Base-by-base conservation (phyloP, 176 grass and related monocot species). In the Pontederia paniculata region DNA sequence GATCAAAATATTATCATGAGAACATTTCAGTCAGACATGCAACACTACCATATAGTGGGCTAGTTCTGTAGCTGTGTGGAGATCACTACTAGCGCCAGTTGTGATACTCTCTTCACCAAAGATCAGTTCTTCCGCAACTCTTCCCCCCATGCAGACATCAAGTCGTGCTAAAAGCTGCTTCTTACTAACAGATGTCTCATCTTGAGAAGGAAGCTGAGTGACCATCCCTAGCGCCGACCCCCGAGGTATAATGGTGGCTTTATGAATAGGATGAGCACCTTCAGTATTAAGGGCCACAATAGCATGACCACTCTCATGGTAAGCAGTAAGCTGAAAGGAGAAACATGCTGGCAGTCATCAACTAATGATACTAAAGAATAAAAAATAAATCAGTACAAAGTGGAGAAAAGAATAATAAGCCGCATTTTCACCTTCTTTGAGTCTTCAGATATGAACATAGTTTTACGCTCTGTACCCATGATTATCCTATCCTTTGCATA, bases 251-350 rank as follows among this genome's bases (percentile, higher is more conserved):
- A 98, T 98, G 51, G 94, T 98, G 21, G 87, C 94, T 69, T 98
- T 98, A 61, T 98, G 94, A 70, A 98, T 79, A 20, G 86, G 87
- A 60, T 98, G 87, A 58, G 94, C 83, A 48, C 87, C 87, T 22
- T 81, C 52, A 23, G 94, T 98, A 74, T 98, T 98, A 18, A 98
- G 75, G 45, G 94, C 94, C 69, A 98, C 94, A 82, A 98, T 82
- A 17, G 94, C 94, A 67, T 98, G 94, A 48, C 94, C 94, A 75
- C 94, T 93, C 71, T 98, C 94, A 88, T 98, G 94, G 77, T 98
- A 98, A 8, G 94, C 87, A 56, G 87, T 98, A 68, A 98, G 84
- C 94, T 98, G 66, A 56, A 71, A 67, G 18, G 48, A 10, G 6
- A 60, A 70, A 41, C 15, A 63, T 55, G 23, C 43, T 21, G 11